Conservation (phyloP, 1,284 basidiomycete genomes). For the Phlebopus sp. region DNA sequence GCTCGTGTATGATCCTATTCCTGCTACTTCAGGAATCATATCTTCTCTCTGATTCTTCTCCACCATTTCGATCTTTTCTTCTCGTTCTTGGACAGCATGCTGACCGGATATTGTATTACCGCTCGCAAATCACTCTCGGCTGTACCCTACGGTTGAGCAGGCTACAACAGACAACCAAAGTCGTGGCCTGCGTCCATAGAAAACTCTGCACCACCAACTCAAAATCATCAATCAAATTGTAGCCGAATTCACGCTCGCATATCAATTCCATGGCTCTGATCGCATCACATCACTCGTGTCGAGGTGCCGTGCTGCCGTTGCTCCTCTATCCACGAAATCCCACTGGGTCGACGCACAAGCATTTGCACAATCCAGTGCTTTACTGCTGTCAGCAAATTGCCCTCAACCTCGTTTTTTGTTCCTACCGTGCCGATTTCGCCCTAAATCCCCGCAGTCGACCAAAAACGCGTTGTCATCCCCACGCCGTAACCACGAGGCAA, state of each 20-base stretch:
- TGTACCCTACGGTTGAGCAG: too few relatives aligned
- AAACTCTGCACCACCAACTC: background rate
- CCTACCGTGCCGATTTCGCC: background rate
- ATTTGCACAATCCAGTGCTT: background rate
- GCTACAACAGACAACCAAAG: too few relatives aligned
- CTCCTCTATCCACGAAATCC: background rate
- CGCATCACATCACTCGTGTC: background rate
- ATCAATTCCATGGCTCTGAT: background rate
- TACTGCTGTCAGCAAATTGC: conserved; percentile 1
- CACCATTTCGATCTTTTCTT: background rate
- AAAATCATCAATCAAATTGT: background rate
- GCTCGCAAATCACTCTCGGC: background rate
- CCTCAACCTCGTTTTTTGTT: conserved; percentile 14
- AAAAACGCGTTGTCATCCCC: conserved; percentile 8
- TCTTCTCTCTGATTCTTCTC: conserved; percentile 33
- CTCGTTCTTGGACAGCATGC: background rate
- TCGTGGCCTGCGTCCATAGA: background rate
- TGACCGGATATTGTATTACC: conserved; percentile 13
- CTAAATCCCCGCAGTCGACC: conserved; percentile 9
- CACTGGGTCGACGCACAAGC: background rate
- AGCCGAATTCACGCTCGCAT: background rate
- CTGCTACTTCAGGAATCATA: conserved; percentile 16
- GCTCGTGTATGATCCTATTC: conserved; percentile 27
- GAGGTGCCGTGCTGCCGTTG: conserved; percentile 4
- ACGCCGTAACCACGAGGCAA: conserved; percentile 29